Base-by-base conservation (phyloP, 306 rosid genomes). In the Pueraria montana region DNA sequence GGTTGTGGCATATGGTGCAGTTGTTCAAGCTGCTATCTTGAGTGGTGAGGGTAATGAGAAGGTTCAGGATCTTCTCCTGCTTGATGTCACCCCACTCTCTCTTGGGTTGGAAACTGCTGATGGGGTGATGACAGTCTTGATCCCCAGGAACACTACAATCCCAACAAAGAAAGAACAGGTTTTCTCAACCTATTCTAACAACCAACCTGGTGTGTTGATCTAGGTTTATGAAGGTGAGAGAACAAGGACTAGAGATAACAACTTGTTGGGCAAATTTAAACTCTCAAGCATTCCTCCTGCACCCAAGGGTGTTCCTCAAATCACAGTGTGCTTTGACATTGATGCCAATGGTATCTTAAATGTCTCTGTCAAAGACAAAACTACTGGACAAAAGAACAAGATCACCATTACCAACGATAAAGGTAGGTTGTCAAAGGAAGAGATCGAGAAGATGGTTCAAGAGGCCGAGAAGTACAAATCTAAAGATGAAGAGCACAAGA, bases 241-340 rank as follows among this genome's bases (percentile, higher is more conserved):
- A 72, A 87, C 94, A 4, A 90, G 96, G 62, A 90, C 91, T 8
- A 87, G 91, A 42, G 94, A 92, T 81, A 92, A 92, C 85, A 92
- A 92, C 49, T 79, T 92, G 87, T 87, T 92, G 0, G 97, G 97
- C 4, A 92, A 92, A 42, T 92, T 92, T 18, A 94, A 92, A 84
- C 92, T 92, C 13, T 92, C 94, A 0, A 94, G 97, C 34, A 92
- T 92, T 62, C 97, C 94, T 20, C 94, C 92, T n/a, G 97, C 97
- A 1, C 97, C 97, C 26, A 87, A 94, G 58, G 94, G 94, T 34
- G 97, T 92, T 11, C 97, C 97, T 17, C 94, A 92, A 48, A 92
- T 92, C 76, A 92, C 92, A 2, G 97, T 92, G 38, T 90, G 97
- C 84, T 92, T 92, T 1, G 91, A 89, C 76, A 92, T 92, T 16